These are phyloP conservation scores for Cyberlindnera nakhonratchasimensis DNA, from an alignment of 805 yeast species.

Conservation along the genomic window DNA sequence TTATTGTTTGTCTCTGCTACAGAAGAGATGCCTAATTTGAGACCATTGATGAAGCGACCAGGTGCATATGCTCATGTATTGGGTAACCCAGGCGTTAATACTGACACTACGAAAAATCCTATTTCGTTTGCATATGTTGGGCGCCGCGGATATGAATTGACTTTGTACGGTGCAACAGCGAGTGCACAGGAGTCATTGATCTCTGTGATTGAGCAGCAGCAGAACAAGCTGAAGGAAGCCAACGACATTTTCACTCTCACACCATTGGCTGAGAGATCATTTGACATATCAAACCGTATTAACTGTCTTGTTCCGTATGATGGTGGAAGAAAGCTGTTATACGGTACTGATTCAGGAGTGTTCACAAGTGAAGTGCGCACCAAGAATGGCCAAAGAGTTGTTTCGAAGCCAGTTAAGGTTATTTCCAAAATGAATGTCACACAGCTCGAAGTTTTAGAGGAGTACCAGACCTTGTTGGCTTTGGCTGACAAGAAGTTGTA, in stretches of 20 bases:
- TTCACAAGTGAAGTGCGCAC: constrained; percentile 69
- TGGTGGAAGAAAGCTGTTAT: constrained; percentile 85
- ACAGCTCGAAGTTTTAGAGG: constrained; percentile 89
- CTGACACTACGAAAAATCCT: constrained; percentile 36
- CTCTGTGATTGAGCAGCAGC: constrained; percentile 78
- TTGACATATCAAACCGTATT: constrained; percentile 70
- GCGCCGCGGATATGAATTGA: constrained; percentile 43
- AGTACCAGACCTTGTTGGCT: constrained; percentile 77
- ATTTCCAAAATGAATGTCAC: constrained; percentile 73
- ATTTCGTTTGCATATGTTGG: constrained; percentile 48
- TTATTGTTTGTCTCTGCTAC: constrained; percentile 69
- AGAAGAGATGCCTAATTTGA: constrained; percentile 71
- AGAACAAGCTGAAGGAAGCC: constrained; percentile 61
- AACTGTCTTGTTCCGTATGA: constrained; percentile 93
- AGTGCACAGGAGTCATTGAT: constrained; percentile 74
- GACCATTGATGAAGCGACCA: constrained; percentile 35
- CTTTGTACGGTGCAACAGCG: constrained; percentile 39
- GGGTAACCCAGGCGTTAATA: constrained; percentile 21
- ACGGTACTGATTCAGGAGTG: constrained; percentile 90
- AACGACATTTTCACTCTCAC: constrained; percentile 78
- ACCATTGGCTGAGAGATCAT: constrained; percentile 70
- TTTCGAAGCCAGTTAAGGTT: constrained; percentile 71
- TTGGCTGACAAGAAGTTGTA: constrained; percentile 78
- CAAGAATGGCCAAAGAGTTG: constrained; percentile 45
- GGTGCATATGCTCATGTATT: constrained; percentile 30